A percentile compares a stretch with the other conserved stretches of the same genome.
Conservation (phyloP, 306 rosid genomes). For the Acacia acuminata region DNA sequence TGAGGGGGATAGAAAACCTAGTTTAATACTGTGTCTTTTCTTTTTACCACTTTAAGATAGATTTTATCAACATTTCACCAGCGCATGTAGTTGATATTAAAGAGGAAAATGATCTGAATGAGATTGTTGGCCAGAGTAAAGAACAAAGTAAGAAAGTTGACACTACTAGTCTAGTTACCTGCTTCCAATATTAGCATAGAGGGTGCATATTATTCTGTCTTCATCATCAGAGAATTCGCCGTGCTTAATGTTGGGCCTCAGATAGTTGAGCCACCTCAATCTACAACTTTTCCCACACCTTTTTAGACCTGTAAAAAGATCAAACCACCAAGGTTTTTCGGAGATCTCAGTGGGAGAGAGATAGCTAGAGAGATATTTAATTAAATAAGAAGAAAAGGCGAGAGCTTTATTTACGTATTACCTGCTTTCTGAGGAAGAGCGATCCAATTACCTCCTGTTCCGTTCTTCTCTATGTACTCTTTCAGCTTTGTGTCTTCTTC, state of each 20-base stretch:
- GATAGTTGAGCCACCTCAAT: conserved; percentile 97
- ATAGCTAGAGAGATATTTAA: background rate
- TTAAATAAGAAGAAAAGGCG: conserved; percentile 2
- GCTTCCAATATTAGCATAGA: conserved; percentile 93
- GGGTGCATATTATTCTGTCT: conserved; percentile 86
- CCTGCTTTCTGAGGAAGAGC: conserved; percentile 98
- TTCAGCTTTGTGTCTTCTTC: conserved; percentile 90
- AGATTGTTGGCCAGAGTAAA: conserved; percentile 16
- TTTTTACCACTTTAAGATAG: conserved; percentile 33
- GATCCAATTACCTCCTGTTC: conserved; percentile 99
- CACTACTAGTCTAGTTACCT: conserved; percentile 42
- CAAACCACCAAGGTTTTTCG: background rate
- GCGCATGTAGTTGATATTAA: conserved; percentile 7
- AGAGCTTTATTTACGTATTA: conserved; percentile 23
- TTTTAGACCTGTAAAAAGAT: conserved; percentile 58
- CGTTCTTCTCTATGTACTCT: conserved; percentile 75
- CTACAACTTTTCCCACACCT: conserved; percentile 99
- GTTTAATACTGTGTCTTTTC: background rate
- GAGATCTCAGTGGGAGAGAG: conserved; percentile 9
- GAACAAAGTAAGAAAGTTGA: conserved; percentile 20
- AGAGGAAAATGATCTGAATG: background rate
- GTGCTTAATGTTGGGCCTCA: conserved; percentile 95
- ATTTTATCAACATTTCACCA: conserved; percentile 18
- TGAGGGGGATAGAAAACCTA: background rate
- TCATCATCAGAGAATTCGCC: conserved; percentile 95